These are phyloP conservation scores for Calonectria hawksworthii DNA, from an alignment of 2,329 filamentous ascomycete genomes.

Conservation along the genomic window DNA sequence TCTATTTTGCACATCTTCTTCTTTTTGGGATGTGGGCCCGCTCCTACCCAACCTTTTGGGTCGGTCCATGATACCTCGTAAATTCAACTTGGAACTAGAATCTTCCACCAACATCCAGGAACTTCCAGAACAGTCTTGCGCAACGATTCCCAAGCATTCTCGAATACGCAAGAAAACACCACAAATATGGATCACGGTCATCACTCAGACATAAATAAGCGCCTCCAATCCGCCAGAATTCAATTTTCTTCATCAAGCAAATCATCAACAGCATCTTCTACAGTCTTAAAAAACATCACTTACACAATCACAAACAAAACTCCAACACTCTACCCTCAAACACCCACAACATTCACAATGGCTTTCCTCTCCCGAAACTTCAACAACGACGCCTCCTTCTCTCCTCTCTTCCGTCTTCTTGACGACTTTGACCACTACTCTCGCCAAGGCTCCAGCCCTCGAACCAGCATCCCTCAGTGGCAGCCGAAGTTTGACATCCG, in stretches of 20 bases:
- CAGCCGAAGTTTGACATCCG: conserved; percentile 84
- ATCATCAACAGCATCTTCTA: conserved; percentile 37
- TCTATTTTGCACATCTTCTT: neutral
- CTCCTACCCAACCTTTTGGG: neutral
- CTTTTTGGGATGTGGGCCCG: neutral
- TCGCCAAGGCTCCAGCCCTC: conserved; percentile 50
- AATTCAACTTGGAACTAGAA: neutral
- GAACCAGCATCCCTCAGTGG: conserved; percentile 67
- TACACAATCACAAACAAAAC: conserved; percentile 45
- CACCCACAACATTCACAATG: conserved; percentile 61
- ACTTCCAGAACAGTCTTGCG: conserved; percentile 43
- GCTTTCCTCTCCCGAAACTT: conserved; percentile 70
- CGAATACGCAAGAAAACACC: conserved; percentile 34
- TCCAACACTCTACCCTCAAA: conserved; percentile 25
- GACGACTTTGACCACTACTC: conserved; percentile 74
- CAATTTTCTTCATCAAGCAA: conserved; percentile 40
- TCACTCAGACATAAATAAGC: conserved; percentile 49
- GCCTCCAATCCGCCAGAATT: conserved; percentile 24
- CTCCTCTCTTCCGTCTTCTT: conserved; percentile 74
- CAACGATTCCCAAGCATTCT: conserved; percentile 33
- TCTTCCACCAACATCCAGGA: conserved; percentile 41
- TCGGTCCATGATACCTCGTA: neutral
- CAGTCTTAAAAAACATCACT: conserved; percentile 40
- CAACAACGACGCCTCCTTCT: conserved; percentile 64
- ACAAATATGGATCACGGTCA: conserved; percentile 16